Percentiles rank a stretch among this genome's conserved stretches.
These are phyloP conservation scores for Pythium rhizo-oryzae DNA, from an alignment of 352 stramenopile genomes.

Conservation along the genomic window DNA sequence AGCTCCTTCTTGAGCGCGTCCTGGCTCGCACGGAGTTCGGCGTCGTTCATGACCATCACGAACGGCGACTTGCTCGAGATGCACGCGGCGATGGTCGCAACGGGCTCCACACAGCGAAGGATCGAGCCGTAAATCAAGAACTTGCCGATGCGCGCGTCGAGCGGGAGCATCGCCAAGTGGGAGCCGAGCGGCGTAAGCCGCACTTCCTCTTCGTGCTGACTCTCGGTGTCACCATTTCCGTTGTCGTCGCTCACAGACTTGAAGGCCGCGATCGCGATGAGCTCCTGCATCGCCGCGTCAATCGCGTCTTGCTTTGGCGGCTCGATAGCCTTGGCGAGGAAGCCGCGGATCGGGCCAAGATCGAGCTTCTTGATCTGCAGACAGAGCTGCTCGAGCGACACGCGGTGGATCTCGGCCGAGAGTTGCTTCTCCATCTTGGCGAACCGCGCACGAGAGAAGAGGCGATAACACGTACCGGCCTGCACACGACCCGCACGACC, in stretches of 20 bases:
- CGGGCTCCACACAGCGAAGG: conserved; percentile 78
- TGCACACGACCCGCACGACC: conserved; percentile 83
- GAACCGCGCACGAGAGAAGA: conserved; percentile 75
- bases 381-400: conserved; percentile 86
- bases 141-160: conserved; percentile 88
- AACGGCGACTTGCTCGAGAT: conserved; percentile 85
- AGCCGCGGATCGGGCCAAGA: conserved; percentile 70
- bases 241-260: conserved; percentile 29
- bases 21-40: conserved; percentile 56
- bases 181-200: conserved; percentile 94
- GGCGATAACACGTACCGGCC: conserved; percentile 73
- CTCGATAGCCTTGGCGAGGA: conserved; percentile 89
- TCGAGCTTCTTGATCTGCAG: conserved; percentile 87
- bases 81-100: conserved; percentile 82
- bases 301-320: conserved; percentile 91
- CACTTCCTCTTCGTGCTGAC: conserved; percentile 44
- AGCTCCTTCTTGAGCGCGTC: conserved; percentile 73
- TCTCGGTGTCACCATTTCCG: not conserved
- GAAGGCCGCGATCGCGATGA: conserved; percentile 91
- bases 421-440: conserved; percentile 65
- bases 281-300: conserved; percentile 89
- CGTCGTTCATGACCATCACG: conserved; percentile 69
- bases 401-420: conserved; percentile 88
- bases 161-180: conserved; percentile 77
- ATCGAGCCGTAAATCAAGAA: conserved; percentile 90